These are phyloP conservation scores for Amanita molliuscula DNA, from an alignment of 768 basidiomycete species.

Conservation along the genomic window DNA sequence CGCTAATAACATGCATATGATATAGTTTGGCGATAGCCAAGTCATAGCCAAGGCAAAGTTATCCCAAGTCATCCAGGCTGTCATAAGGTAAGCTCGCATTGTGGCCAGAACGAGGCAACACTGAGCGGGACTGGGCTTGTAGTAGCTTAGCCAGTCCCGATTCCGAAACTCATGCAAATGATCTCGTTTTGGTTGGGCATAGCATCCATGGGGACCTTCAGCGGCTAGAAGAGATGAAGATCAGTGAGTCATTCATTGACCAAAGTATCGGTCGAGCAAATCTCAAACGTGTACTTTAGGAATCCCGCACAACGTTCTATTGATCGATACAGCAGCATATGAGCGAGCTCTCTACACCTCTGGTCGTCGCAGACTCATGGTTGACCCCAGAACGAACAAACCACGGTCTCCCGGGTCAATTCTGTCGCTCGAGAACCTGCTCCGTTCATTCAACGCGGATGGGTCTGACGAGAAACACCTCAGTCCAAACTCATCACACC, in stretches of 20 bases:
- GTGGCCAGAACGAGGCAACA: not conserved
- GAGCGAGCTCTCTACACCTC: conserved; percentile 52
- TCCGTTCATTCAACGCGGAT: conserved; percentile 45
- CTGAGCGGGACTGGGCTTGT: conserved; percentile 8
- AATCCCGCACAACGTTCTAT: conserved; percentile 62
- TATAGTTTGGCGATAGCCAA: conserved; percentile 73
- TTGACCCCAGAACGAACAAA: conserved; percentile 45
- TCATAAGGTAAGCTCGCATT: conserved; percentile 47
- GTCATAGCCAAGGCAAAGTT: conserved; percentile 55
- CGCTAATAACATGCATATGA: conserved; percentile 9
- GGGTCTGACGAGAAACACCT: conserved; percentile 9
- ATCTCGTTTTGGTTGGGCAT: conserved; percentile 64
- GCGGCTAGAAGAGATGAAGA: conserved; percentile 68
- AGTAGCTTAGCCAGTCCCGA: conserved; percentile 72
- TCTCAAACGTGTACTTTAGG: conserved; percentile 26
- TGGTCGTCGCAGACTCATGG: conserved; percentile 51
- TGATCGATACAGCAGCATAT: conserved; percentile 53
- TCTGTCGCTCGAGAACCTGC: conserved; percentile 52
- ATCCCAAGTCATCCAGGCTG: conserved; percentile 60
- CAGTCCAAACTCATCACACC: conserved; percentile 11
- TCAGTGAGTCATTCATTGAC: conserved; percentile 39
- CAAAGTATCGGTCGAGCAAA: not conserved
- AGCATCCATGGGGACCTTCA: conserved; percentile 42
- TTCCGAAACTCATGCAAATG: conserved; percentile 60
- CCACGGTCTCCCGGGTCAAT: conserved; percentile 38